Conservation (phyloP, 805 yeast species). For the Clavispora fructus region DNA sequence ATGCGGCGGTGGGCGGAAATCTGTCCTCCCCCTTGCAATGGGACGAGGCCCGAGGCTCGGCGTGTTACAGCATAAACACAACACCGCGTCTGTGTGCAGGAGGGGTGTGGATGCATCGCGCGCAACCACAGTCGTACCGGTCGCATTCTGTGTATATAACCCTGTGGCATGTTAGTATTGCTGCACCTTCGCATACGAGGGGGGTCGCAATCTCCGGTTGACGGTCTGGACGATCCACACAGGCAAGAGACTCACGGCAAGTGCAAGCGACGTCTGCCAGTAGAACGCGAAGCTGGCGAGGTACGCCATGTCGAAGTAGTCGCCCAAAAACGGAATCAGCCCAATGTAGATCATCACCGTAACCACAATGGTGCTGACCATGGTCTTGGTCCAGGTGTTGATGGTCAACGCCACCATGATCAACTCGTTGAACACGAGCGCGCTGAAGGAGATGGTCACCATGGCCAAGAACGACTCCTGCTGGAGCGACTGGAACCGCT, state of each 20-base stretch:
- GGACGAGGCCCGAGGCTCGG: background rate
- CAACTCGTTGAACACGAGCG: conserved; percentile 77
- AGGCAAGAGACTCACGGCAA: conserved; percentile 73
- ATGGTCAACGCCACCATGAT: conserved; percentile 91
- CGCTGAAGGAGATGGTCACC: conserved; percentile 85
- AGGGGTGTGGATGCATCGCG: background rate
- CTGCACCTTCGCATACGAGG: conserved; percentile 95
- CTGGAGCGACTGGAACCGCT: conserved; percentile 62
- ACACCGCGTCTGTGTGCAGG: background rate
- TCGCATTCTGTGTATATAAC: background rate
- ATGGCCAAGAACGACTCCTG: conserved; percentile 52
- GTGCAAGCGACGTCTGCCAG: conserved; percentile 64
- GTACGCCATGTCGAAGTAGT: conserved; percentile 75
- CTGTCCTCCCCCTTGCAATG: no score
- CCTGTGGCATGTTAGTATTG: conserved; percentile 40
- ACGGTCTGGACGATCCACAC: conserved; percentile 82
- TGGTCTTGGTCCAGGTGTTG: conserved; percentile 80
- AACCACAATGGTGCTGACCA: conserved; percentile 67
- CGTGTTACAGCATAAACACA: background rate
- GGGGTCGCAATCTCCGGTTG: conserved; percentile 77
- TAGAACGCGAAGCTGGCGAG: conserved; percentile 52
- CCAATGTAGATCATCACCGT: conserved; percentile 65
- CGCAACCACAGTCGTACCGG: background rate
- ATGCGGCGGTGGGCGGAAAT: no score
- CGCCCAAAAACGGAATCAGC: conserved; percentile 78